Evolutionary conservation across 768 basidiomycete species (phyloP).

Genomic region (Macrocybe gigantea): DNA sequence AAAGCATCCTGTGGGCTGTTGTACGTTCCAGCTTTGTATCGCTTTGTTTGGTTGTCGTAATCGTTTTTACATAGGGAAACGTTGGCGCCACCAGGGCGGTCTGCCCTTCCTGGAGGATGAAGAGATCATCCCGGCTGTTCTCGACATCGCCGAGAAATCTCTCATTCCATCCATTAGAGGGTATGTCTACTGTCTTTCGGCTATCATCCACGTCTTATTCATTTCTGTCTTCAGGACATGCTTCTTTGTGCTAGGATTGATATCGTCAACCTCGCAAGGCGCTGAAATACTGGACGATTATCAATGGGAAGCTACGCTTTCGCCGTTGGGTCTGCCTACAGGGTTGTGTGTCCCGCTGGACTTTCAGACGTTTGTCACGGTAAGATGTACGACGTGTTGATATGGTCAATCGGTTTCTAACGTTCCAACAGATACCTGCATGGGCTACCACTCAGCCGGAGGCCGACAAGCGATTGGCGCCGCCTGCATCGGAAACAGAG

Average conservation of each 20-base stretch:
- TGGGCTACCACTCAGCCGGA: slow-evolving; percentile 46
- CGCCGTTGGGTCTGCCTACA: slow-evolving; percentile 80
- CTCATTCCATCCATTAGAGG: slow-evolving; percentile 88
- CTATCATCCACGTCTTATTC: not conserved
- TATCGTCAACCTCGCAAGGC: slow-evolving; percentile 88
- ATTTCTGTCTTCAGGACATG: slow-evolving; percentile 60
- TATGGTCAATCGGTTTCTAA: not conserved
- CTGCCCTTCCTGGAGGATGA: slow-evolving; percentile 95
- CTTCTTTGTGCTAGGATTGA: slow-evolving; percentile 90
- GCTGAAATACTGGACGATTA: slow-evolving; percentile 91
- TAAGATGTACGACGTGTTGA: slow-evolving; percentile 30
- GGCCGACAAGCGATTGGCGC: slow-evolving; percentile 45
- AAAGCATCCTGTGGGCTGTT: slow-evolving; percentile 95
- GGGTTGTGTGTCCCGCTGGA: slow-evolving; percentile 90
- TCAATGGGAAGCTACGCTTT: slow-evolving; percentile 87
- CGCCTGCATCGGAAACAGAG: slow-evolving; percentile 65
- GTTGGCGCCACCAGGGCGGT: slow-evolving; percentile 87
- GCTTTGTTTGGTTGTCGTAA: not conserved
- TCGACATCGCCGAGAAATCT: slow-evolving; percentile 89
- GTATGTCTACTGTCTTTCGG: slow-evolving; percentile 31
- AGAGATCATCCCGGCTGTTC: slow-evolving; percentile 84
- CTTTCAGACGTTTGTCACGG: slow-evolving; percentile 72
- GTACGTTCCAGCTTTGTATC: slow-evolving; percentile 44
- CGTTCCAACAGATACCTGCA: slow-evolving; percentile 53
- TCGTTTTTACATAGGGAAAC: slow-evolving; percentile 63